Evolutionary conservation across 1,284 basidiomycete species (phyloP), one percentile per base, ranked within the genome.

Genomic region (Puccinia polysora): DNA sequence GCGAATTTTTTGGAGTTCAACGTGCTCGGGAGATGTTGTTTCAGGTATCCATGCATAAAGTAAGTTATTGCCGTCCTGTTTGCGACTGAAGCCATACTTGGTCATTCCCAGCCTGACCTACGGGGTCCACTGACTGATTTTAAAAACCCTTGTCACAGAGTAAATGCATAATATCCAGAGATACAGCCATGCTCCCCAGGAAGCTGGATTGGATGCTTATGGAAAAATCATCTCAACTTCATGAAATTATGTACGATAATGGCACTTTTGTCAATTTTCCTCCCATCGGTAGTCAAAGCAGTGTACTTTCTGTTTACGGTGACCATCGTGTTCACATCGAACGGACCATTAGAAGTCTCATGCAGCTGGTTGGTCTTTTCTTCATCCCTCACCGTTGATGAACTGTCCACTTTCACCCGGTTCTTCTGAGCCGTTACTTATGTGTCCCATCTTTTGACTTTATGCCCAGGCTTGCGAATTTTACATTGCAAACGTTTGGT

Each of bases 181-280:
- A 97, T 79, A 92, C 91, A 3, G 90, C 91, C 12, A 89, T 97
- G 74, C 84, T 97, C 34, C 95, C 96, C 45, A 88, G 95, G 75
- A 98, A 98, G 81, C 84, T 98, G 75, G 95, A 98, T 79, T 97
- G 95, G 94, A 89, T 98, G 85, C 87, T 97, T 71, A 89, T 89
- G 20, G 92, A 98, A 80, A 87, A 89, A 50, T 84, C 90, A 36
- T 94, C 97, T 73, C 92, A 96, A 76, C 83, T 97, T 76, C 90
- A 88, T 80, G 84, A 86, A 25, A 86, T 94, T 79, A 97, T 97
- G 93, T 87, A 87, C 77, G 95, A 97, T 83, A 97, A 97, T 76
- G 91, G 90, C 45, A 96, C 95, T 15, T 97, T 91, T 80, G 90
- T 97, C 76, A 89, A 92, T 77, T 91, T 97, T 77, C 94, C 95